These are phyloP conservation scores for Talaromyces sp. DNA, from an alignment of 2,329 filamentous ascomycete genomes.

Conservation along the genomic window DNA sequence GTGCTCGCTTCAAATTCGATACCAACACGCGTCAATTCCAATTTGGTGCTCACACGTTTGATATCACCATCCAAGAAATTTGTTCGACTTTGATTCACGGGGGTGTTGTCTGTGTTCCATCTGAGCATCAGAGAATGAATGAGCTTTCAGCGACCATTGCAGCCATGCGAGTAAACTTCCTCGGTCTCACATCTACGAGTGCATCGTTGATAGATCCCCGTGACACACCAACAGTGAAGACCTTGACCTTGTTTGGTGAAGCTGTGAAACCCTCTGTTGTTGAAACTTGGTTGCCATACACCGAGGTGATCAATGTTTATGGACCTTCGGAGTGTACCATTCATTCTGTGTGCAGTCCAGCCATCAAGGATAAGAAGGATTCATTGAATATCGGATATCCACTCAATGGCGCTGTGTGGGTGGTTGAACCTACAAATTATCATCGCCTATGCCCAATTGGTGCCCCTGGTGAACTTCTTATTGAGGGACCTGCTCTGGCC, in stretches of 20 bases:
- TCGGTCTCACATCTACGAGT: neutral
- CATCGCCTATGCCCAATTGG: neutral
- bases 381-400: constrained; percentile 27
- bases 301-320: constrained; percentile 42
- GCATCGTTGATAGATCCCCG: constrained; percentile 28
- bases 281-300: constrained; percentile 60
- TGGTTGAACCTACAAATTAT: constrained; percentile 29
- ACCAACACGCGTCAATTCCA: constrained; percentile 59
- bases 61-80: constrained; percentile 55
- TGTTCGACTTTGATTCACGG: constrained; percentile 56
- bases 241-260: constrained; percentile 48
- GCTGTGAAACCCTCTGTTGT: constrained; percentile 72
- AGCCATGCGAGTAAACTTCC: neutral
- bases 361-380: neutral
- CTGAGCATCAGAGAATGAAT: constrained; percentile 43
- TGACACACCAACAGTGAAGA: constrained; percentile 42
- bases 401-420: constrained; percentile 43
- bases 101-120: constrained; percentile 60
- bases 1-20: constrained; percentile 48
- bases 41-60: constrained; percentile 56
- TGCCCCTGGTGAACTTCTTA: neutral
- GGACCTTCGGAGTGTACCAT: constrained; percentile 35
- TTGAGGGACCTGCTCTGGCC: neutral
- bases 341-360: neutral
- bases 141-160: neutral